phyloP scores from a whole-genome alignment of 73 alveolate genomes.

The Paramecium biaurelia region DNA sequence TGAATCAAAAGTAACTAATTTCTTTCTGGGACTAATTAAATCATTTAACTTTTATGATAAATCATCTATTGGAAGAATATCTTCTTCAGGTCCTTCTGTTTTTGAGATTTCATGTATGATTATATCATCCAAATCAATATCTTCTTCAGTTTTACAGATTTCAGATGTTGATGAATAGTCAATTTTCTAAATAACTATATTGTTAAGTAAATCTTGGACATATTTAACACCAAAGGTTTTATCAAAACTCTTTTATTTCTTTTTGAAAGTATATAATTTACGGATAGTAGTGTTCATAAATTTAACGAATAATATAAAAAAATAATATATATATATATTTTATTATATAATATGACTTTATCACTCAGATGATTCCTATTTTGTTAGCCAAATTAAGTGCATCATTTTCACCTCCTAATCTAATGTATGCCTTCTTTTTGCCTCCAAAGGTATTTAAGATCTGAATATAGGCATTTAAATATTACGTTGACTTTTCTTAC shows the following conservation, averaged over 20 bases:
- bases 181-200: not conserved
- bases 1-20: not conserved
- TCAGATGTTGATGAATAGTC: not conserved
- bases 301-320: not conserved
- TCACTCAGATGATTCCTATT: constrained; percentile 81
- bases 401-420: constrained; percentile 73
- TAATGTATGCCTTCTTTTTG: constrained; percentile 83
- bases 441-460: constrained; percentile 75
- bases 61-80: not conserved
- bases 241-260: constrained; percentile 6
- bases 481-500: constrained; percentile 74
- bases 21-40: not conserved
- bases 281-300: constrained; percentile 19
- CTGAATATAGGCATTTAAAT: constrained; percentile 5
- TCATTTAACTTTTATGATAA: not conserved
- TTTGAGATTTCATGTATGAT: not conserved
- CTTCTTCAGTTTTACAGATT: not conserved
- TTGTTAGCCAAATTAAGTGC: constrained; percentile 84
- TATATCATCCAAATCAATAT: not conserved
- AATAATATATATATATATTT: not conserved
- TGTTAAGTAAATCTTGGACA: not conserved
- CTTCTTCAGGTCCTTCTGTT: not conserved
- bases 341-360: not conserved
- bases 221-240: constrained; percentile 6
- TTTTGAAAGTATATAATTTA: not conserved